Base-by-base conservation (phyloP, 2,329 filamentous ascomycete species). In the Neodidymelliopsis sp. region DNA sequence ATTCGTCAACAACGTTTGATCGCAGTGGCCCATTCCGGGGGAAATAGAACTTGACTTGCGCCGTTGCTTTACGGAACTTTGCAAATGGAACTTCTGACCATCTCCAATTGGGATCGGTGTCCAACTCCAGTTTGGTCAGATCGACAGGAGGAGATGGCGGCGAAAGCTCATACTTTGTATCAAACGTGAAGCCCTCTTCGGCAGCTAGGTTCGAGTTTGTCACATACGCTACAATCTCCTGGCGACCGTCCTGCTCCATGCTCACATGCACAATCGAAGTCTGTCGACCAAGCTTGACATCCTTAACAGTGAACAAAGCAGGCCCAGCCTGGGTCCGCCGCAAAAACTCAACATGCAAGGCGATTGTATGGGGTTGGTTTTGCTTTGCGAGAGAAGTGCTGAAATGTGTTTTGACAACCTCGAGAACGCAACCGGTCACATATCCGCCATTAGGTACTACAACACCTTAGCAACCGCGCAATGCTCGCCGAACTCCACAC, bases 381-480 rank as follows among this genome's bases (percentile, higher is more conserved):
- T 81, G 81, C 39, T 79, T 76, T 51, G 77, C 73, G 15, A 86
- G 80, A 5, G 84, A 81, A 6, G 78, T 81, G 19, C 57, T 70
- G 74, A 87, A 86, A 69, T 89, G 86, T 2, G 74, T 77, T 8
- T 74, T 72, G 18, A 83, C 83, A 13, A 85, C 82, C 43, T 79
- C 77, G 53, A 87, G 78, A 53, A 90, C 79, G 37, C 81, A 77
- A 0, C 84, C 79, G 8, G 86, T 85, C 12, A 88, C 82, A 60
- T 86, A 88, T 49, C 87, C 87, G 41, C 87, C 87, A 68, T 90
- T 85, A 5, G 87, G 86, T 10, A 90, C 87, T 86, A 62, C 25
- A 34, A 42, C 2, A 4, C n/a, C 31, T 49, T 22, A 49, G 47
- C 35, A 23, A 10, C 6, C 8, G 2, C 7, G 8, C 6, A n/a